Base-by-base conservation (phyloP, 345 rosid genomes). In the Boechera stricta region DNA sequence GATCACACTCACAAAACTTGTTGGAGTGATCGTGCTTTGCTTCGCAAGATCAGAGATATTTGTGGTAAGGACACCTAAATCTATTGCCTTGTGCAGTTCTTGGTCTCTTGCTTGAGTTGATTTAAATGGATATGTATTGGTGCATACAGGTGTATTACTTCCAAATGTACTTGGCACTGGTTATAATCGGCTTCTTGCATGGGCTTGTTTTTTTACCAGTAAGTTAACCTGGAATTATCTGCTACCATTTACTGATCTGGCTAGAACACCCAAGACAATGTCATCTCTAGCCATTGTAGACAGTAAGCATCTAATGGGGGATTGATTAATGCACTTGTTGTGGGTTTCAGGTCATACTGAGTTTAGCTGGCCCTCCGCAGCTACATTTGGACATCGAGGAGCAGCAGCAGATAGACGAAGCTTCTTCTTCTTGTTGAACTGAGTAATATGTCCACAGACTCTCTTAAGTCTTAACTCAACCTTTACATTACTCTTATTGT, bases 161-260 rank as follows among this genome's bases (percentile, higher is more conserved):
- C 73, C 95, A 91, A 71, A 93, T 93, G 98, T 93, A 88, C 85
- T 66, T 93, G 69, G 97, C 98, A 13, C 74, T 93, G 89, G 93
- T 93, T 76, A 56, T 93, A 64, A 82, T 91, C 12, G 95, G 97
- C 64, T 93, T 93, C 87, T 78, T 93, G 82, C 98, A 93, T 29
- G 98, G 98, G 32, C 97, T 93, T 47, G 91, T 93, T 82, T 87
- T 91, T 66, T 81, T 93, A 81, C 98, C 98, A 0, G 98, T 91
- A 87, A 88, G 97, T 86, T 64, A 18, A 77, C 16, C 33, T 7
- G 36, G 71, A 13, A 38, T 38, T 59, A 33, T 39, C 51, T 77
- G 16, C 67, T 49, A 32, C 58, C 42, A 63, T 29, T 9, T 44
- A 62, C 62, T 47, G 61, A 47, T 67, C 45, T 59, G 36, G 69